Evolutionary conservation across 352 stramenopile species (phyloP).

Genomic region (Globisporangium takayamanum): DNA sequence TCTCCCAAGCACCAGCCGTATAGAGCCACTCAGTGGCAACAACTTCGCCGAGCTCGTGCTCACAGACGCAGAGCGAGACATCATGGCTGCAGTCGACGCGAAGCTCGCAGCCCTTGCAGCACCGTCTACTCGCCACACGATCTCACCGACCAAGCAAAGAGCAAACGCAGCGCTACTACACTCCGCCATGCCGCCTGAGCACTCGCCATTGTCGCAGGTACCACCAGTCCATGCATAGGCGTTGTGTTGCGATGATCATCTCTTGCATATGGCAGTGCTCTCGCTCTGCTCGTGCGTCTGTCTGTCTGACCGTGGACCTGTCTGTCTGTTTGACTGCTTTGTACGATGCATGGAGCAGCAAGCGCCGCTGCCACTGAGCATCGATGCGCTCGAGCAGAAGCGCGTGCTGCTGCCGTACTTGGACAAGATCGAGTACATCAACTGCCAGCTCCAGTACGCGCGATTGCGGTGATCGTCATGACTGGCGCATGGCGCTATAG

Average conservation of each 20-base stretch:
- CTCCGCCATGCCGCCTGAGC: neutral
- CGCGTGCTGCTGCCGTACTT: conserved; percentile 80
- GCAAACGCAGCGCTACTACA: neutral
- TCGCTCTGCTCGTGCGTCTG: neutral
- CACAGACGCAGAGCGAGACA: conserved; percentile 5
- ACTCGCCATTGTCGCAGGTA: too few relatives aligned
- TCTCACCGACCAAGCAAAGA: neutral
- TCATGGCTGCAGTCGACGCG: conserved; percentile 9
- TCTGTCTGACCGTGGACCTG: neutral
- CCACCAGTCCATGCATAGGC: too few relatives aligned
- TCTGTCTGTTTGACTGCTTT: neutral
- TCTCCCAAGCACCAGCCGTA: too few relatives aligned
- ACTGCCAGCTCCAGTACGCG: conserved; percentile 56
- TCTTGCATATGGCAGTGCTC: too few relatives aligned
- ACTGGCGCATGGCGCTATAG: neutral
- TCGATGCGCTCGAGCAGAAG: conserved; percentile 61
- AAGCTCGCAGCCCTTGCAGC: conserved; percentile 13
- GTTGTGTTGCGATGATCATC: too few relatives aligned
- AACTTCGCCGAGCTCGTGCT: neutral
- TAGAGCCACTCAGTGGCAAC: neutral
- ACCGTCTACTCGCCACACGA: neutral
- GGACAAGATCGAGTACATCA: conserved; percentile 87
- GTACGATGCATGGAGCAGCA: neutral
- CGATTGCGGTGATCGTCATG: neutral
- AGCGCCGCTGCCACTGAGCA: conserved; percentile 32